Conservation (phyloP, 495 filamentous ascomycete genomes). For the Trypethelium eluteriae region DNA sequence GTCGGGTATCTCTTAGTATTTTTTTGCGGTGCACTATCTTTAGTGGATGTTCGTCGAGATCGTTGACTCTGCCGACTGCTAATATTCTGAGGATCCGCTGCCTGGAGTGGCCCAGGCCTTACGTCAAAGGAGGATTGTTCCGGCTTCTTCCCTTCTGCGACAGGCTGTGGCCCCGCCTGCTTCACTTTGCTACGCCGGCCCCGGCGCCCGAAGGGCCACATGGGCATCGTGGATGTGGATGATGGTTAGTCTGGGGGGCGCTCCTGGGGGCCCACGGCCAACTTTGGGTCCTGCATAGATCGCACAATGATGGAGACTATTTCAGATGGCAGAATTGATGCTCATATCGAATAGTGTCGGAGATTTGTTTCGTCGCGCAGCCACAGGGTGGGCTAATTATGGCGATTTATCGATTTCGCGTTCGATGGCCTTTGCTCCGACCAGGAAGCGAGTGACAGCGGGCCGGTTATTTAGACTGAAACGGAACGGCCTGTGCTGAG, state of each 20-base stretch:
- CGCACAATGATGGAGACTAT: not conserved
- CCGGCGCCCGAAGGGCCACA: slow-evolving; percentile 29
- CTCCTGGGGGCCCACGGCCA: not conserved
- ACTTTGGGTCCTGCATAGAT: not conserved
- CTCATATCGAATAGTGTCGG: slow-evolving; percentile 9
- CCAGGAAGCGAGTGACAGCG: slow-evolving; percentile 1
- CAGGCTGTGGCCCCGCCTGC: slow-evolving; percentile 20
- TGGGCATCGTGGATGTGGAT: slow-evolving; percentile 22
- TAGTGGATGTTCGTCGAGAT: slow-evolving; percentile 7
- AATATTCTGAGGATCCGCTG: not conserved
- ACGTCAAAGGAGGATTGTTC: not conserved
- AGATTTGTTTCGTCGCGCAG: slow-evolving; percentile 12
- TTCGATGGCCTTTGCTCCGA: not conserved
- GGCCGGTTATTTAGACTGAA: slow-evolving; percentile 1
- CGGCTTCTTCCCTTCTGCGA: slow-evolving; percentile 24
- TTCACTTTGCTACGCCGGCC: slow-evolving; percentile 22
- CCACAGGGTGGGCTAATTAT: slow-evolving; percentile 9
- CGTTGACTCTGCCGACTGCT: not conserved
- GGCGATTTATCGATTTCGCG: slow-evolving; percentile 3
- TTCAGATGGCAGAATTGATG: not conserved
- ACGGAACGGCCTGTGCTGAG: not conserved
- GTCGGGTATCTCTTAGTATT: not conserved
- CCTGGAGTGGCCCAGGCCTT: not conserved
- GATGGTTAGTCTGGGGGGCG: slow-evolving; percentile 8
- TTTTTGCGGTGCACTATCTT: slow-evolving; percentile 6